Base-by-base conservation (phyloP, 2,329 filamentous ascomycete species). In the Aspergillus tanneri region DNA sequence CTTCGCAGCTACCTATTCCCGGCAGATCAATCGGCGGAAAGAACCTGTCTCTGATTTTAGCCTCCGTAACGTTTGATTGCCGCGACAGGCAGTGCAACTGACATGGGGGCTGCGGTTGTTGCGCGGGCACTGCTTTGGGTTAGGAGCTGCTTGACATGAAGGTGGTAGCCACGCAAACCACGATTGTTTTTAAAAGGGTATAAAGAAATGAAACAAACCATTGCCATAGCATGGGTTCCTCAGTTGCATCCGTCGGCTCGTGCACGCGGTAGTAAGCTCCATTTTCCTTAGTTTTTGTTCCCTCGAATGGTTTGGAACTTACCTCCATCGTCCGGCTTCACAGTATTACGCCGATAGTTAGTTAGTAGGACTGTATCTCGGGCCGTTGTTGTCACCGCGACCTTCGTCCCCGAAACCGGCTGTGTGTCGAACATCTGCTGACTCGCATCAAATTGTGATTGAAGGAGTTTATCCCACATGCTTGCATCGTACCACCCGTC, bases 401-500 rank as follows among this genome's bases (percentile, higher is more conserved):
- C n/a, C 30, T 42, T 42, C 14, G 19, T 28, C 12, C 39, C 24
- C 5, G 14, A 42, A 5, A 42, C 16, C 14, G 39, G 24, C 24
- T 42, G 24, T 6, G 19, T 12, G 24, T 42, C 14, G 30, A 42
- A 42, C 12, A 42, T 28, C n/a, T 16, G 16, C 14, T 42, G n/a
- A 18, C 30, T 12, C 0, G 18, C 19, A 12, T 25, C 24, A n/a
- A 42, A 42, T 21, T 42, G 23, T 19, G 16, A 12, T 30, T 30
- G 14, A 7, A 42, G 28, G 8, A 42, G 24, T 14, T 6, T 14
- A 16, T 32, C 19, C 39, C 14, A 42, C 12, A 21, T 11, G 14
- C 19, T 12, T 9, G 39, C 14, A 19, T 30, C 16, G 28, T 42
- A 42, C 39, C 39, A 42, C 12, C 39, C 39, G 19, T 42, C 24